phyloP scores from a whole-genome alignment of 1,284 basidiomycete species.

The Volvariella volvacea region DNA sequence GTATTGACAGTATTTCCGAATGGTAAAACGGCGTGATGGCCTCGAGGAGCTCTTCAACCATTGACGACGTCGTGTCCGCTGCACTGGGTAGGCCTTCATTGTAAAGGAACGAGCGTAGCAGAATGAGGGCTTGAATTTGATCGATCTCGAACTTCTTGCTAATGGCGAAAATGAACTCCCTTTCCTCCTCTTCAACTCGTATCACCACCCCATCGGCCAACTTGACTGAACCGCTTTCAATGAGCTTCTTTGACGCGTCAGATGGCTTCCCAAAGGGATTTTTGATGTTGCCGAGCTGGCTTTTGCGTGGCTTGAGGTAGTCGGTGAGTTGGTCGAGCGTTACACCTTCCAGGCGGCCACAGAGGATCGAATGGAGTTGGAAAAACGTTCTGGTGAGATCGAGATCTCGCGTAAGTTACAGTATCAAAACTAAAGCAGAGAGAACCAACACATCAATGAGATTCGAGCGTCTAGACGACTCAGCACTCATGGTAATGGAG shows the following conservation, averaged over 20 bases:
- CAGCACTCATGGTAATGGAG: too few relatives aligned
- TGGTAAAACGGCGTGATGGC: conserved; percentile 78
- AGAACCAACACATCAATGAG: conserved; percentile 49
- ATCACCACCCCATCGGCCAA: conserved; percentile 57
- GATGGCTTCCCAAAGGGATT: conserved; percentile 65
- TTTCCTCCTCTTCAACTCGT: conserved; percentile 59
- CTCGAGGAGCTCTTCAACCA: conserved; percentile 57
- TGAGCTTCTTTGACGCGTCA: conserved; percentile 53
- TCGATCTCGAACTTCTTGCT: conserved; percentile 70
- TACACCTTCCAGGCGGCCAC: conserved; percentile 50
- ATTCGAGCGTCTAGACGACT: conserved; percentile 36
- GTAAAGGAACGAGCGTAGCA: conserved; percentile 73
- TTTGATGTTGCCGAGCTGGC: conserved; percentile 47
- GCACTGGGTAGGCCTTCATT: conserved; percentile 64
- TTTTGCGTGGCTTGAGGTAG: conserved; percentile 49
- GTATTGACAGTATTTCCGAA: conserved; percentile 66
- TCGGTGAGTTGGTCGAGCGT: conserved; percentile 49
- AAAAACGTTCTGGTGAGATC: conserved; percentile 51
- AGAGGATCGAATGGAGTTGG: conserved; percentile 55
- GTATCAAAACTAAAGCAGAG: neutral
- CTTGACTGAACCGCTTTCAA: conserved; percentile 60
- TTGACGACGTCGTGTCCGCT: conserved; percentile 34
- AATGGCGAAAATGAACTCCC: conserved; percentile 62
- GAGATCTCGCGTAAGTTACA: neutral
- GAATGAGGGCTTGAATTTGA: conserved; percentile 64